phyloP scores from a whole-genome alignment of 345 rosid species.

The Combretum micranthum region DNA sequence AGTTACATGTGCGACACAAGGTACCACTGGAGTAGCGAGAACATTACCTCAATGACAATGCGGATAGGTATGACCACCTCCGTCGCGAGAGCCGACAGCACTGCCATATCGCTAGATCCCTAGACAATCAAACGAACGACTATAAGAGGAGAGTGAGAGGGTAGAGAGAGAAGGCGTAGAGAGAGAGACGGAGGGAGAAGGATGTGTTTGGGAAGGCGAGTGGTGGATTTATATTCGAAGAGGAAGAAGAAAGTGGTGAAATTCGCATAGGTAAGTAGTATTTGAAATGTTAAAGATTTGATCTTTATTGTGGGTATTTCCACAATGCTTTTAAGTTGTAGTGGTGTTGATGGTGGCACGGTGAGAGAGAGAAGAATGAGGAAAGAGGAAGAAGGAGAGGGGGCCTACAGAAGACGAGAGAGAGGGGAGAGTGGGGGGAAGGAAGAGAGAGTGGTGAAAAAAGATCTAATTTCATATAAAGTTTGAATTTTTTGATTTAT shows the following conservation, averaged over 20 bases:
- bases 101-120: conserved; percentile 10
- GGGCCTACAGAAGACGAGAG: no score
- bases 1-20: conserved; percentile 32
- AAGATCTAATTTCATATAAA: no score
- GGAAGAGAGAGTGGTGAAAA: no score
- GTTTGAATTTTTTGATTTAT: no score
- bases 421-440: no score
- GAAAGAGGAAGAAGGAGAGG: no score
- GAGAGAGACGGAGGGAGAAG: neutral
- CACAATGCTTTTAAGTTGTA: no score
- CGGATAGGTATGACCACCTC: conserved; percentile 30
- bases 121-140: neutral
- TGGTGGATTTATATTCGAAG: neutral
- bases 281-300: no score
- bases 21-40: conserved; percentile 31
- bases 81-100: conserved; percentile 31
- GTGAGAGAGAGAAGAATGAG: no score
- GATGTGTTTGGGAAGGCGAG: neutral
- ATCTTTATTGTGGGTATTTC: no score
- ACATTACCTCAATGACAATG: conserved; percentile 28
- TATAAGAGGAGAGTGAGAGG: neutral
- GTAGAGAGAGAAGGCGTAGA: neutral
- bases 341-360: no score
- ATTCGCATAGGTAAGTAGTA: no score
- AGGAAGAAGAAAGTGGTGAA: neutral